phyloP scores from a whole-genome alignment of 2,329 filamentous ascomycete species.

The Aspergillus nomiae region DNA sequence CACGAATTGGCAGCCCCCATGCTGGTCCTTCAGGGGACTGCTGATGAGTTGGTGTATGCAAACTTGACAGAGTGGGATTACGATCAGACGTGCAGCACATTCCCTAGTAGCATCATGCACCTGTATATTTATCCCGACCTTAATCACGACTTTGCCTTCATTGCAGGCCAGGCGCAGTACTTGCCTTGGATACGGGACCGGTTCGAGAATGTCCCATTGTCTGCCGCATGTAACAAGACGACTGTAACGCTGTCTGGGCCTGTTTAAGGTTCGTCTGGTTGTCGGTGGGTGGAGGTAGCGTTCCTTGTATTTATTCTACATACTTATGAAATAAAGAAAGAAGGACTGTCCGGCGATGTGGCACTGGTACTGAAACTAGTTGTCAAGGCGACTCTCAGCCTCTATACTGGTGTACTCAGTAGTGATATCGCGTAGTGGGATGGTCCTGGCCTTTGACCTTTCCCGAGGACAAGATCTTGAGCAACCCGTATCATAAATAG shows the following conservation, averaged over 20 bases:
- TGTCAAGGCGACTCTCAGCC: no score
- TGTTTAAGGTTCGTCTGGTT: not conserved
- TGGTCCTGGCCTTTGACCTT: no score
- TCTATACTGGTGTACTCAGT: no score
- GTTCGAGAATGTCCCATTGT: not conserved
- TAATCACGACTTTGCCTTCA: not conserved
- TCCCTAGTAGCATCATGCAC: not conserved
- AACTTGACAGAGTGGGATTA: not conserved
- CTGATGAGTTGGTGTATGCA: not conserved
- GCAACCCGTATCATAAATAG: no score
- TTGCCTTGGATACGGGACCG: not conserved
- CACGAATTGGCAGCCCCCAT: conserved; percentile 2
- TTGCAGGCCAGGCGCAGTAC: not conserved
- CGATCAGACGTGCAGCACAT: not conserved
- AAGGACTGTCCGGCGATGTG: no score
- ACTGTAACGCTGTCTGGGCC: not conserved
- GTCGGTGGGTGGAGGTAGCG: no score
- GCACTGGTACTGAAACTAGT: no score
- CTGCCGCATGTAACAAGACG: not conserved
- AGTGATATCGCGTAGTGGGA: no score
- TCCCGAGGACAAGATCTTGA: no score
- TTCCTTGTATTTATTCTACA: no score
- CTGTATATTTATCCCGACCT: not conserved
- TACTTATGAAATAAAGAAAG: no score
- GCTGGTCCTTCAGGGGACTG: conserved; percentile 1